These are phyloP conservation scores for Antrodiella citrinella DNA, from an alignment of 768 basidiomycete genomes.

Conservation along the genomic window DNA sequence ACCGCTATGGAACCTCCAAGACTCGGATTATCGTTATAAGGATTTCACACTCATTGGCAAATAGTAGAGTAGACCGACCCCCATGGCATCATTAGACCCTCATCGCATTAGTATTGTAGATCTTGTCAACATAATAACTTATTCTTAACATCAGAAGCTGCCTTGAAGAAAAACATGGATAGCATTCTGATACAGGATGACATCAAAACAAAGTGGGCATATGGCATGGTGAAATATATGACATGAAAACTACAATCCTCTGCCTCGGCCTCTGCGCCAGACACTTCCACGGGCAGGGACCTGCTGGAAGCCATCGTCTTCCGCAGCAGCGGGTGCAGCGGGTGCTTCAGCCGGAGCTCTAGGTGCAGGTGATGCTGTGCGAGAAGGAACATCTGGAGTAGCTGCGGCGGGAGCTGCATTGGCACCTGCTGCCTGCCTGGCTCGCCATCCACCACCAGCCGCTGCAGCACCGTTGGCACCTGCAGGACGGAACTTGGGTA, in stretches of 20 bases:
- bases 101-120: conserved; percentile 13
- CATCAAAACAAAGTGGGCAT: no score
- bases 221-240: neutral
- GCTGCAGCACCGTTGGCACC: conserved; percentile 16
- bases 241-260: neutral
- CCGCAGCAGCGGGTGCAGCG: conserved; percentile 39
- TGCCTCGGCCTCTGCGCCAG: conserved; percentile 23
- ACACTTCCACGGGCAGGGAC: conserved; percentile 32
- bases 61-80: neutral
- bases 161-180: neutral
- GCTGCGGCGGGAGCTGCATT: conserved; percentile 26
- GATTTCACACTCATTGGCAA: neutral
- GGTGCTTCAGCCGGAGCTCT: conserved; percentile 10
- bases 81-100: conserved; percentile 4
- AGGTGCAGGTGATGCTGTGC: conserved; percentile 31
- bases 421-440: conserved; percentile 40
- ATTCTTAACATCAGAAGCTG: conserved; percentile 6
- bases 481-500: conserved; percentile 36
- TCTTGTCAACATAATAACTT: conserved; percentile 11
- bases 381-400: conserved; percentile 21
- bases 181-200: neutral
- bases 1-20: neutral
- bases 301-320: conserved; percentile 68
- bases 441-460: conserved; percentile 51
- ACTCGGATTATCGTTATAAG: neutral